phyloP scores from a whole-genome alignment of 306 rosid species.

The Leucaena leucocephala region DNA sequence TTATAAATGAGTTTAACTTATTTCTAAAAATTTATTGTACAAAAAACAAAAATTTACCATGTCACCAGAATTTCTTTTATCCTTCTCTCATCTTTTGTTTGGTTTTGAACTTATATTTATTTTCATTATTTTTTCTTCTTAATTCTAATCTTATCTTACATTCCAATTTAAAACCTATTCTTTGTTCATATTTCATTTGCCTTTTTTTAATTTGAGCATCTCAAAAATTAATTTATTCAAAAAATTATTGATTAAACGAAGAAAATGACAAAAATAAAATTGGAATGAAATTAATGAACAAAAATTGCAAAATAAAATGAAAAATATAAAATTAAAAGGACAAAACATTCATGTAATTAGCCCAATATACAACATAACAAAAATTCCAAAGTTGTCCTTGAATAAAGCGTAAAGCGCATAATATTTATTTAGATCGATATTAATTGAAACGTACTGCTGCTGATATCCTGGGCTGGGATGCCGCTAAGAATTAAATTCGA shows the following conservation, averaged over 20 bases:
- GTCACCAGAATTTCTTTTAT: not conserved
- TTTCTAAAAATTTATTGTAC: too few relatives aligned
- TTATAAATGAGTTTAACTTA: too few relatives aligned
- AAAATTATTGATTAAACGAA: not conserved
- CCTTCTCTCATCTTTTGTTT: not conserved
- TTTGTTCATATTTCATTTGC: not conserved
- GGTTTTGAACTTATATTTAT: not conserved
- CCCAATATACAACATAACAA: not conserved
- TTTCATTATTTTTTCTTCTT: not conserved
- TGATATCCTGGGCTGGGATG: not conserved
- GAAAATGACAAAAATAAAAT: not conserved
- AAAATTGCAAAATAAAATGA: not conserved
- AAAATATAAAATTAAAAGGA: not conserved
- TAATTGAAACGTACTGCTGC: not conserved
- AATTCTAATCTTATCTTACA: too few relatives aligned
- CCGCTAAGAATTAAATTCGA: not conserved
- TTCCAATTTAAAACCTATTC: not conserved
- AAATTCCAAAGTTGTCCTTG: not conserved
- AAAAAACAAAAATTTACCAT: too few relatives aligned
- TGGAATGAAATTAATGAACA: not conserved
- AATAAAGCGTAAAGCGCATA: not conserved
- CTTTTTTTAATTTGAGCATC: not conserved
- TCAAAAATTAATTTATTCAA: not conserved
- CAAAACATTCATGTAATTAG: not conserved
- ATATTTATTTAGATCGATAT: not conserved